Evolutionary conservation across 2,329 filamentous ascomycete genomes (phyloP).

Genomic region (Claviceps maximensis): DNA sequence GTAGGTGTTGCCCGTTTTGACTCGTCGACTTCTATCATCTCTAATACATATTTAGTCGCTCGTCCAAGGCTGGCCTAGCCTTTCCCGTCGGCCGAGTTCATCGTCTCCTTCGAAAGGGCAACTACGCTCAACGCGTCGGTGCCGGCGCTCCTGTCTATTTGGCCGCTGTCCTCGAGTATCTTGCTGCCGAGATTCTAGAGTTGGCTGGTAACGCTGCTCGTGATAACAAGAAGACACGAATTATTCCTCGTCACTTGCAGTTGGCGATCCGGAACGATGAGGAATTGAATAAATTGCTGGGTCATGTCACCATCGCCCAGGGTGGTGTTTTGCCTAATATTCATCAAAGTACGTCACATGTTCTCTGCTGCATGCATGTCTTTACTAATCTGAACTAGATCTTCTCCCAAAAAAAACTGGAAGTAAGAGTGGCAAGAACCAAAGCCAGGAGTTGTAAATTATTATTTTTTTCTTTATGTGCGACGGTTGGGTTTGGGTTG

Average conservation of each 20-base stretch:
- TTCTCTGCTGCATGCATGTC: neutral
- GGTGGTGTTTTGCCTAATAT: slow-evolving; percentile 96
- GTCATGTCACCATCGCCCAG: slow-evolving; percentile 92
- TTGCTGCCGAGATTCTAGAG: slow-evolving; percentile 97
- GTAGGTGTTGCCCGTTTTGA: slow-evolving; percentile 46
- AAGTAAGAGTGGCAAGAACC: slow-evolving; percentile 74
- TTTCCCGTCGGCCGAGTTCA: slow-evolving; percentile 99
- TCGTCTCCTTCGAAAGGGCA: slow-evolving; percentile 96
- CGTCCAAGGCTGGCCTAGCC: slow-evolving; percentile 96
- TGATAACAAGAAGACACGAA: slow-evolving; percentile 99
- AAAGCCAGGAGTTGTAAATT: slow-evolving; percentile 85
- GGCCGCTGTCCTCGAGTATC: slow-evolving; percentile 93
- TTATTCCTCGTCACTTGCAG: slow-evolving; percentile 97
- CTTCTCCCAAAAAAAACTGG: slow-evolving; percentile 98
- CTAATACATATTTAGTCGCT: slow-evolving; percentile 51
- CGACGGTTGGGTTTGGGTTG: slow-evolving; percentile 53
- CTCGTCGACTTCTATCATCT: neutral
- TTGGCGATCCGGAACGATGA: slow-evolving; percentile 99
- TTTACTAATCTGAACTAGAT: slow-evolving; percentile 47
- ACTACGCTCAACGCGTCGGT: slow-evolving; percentile 99
- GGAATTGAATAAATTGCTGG: slow-evolving; percentile 97
- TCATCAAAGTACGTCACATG: slow-evolving; percentile 66
- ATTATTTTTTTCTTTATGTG: slow-evolving; percentile 33
- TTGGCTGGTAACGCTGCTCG: slow-evolving; percentile 96
- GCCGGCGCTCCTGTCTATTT: slow-evolving; percentile 96